Evolutionary conservation across 2,329 filamentous ascomycete genomes (phyloP), one percentile per base, ranked within the genome.

Genomic region (Thermoascus crustaceus): DNA sequence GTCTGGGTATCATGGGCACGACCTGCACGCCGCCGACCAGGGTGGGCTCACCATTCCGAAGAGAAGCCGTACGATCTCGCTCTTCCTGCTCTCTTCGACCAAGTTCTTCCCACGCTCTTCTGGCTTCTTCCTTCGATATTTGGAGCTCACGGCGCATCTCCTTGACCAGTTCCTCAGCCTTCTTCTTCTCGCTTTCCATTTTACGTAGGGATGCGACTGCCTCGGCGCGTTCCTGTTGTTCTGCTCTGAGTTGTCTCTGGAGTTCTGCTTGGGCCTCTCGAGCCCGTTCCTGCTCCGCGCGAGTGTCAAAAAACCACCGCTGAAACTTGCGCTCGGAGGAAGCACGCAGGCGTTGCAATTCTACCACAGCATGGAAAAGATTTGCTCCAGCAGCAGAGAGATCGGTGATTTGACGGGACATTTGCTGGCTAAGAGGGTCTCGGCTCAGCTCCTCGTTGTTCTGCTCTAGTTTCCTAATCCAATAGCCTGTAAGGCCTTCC

Each of bases 271-370:
- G 84, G 23, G 83, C 71, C 61, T 96, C 91, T 46, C 85, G 82
- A 32, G 80, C 75, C 18, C 83, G 79, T 64, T 96, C 91, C 46
- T 94, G 78, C 47, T 96, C 88, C 20, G 81, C 75, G 34, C 88
- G 75, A 5, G 88, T 94, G 58, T 98, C 91, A 49, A 94, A 94
- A 64, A 96, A 96, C 91, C 91, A 98, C 33, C 91, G 77, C 63
- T 98, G 91, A 51, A 98, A 98, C 58, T 96, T 96, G 45, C 91
- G 80, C 61, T 98, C 91, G 0, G 89, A 96, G 37, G 87, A 94
- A 23, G 91, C 91, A 27, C 91, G 82, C 17, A 98, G 71, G 19
- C 91, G 80, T 59, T 98, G 91, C 30, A 98, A 69, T 61, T 98
- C 91, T 3, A 98, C 91, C 0, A 98, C 88, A 7, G 91, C 91